Base-by-base conservation (phyloP, 495 filamentous ascomycete genomes). In the Aspergillus asperescens region DNA sequence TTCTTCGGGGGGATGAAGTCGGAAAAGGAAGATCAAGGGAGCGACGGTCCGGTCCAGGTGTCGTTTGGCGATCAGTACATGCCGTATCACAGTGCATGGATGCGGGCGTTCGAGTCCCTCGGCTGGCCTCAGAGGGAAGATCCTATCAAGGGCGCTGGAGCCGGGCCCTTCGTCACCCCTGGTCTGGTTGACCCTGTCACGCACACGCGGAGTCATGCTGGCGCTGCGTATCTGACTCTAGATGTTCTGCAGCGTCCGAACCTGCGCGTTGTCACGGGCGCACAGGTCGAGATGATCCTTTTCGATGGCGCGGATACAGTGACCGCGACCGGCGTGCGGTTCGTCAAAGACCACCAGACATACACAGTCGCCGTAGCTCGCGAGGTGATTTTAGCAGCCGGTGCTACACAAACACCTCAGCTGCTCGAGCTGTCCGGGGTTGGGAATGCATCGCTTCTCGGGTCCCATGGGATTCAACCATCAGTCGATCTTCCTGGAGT, bases 361-460 rank as follows among this genome's bases (percentile, higher is more conserved):
- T 16, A 10, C 7, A 27, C 13, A 1, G 27, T 83, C 22, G 65
- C 57, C 48, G 81, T 77, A 1, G 59, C 61, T 7, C 12, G 3
- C 10, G 43, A 46, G 7, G 27, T 46, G 44, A 74, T 76, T 73
- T 63, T 37, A 67, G 50, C 29, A 47, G 27, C 48, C n/a, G 20
- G 52, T 5, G 34, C 42, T 18, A n/a, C 49, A 16, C 40, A 55
- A 10, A 41, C 37, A 7, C 52, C 52, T 6, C 52, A 55, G 19
- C 19, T 55, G 9, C 69, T 84, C 6, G 79, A 84, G 54, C 68
- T 79, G 1, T 84, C 81, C 0, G 81, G 81, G 13, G 59, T 84
- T 29, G 80, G 81, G 6, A 46, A 44, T 23, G 29, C 19, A 25
- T 50, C 55, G 12, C 51, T 64, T n/a, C 63, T 65, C 7, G n/a